Evolutionary conservation across 192 early-diverging fungal species (phyloP).

Genomic region (Diversispora eburnea): DNA sequence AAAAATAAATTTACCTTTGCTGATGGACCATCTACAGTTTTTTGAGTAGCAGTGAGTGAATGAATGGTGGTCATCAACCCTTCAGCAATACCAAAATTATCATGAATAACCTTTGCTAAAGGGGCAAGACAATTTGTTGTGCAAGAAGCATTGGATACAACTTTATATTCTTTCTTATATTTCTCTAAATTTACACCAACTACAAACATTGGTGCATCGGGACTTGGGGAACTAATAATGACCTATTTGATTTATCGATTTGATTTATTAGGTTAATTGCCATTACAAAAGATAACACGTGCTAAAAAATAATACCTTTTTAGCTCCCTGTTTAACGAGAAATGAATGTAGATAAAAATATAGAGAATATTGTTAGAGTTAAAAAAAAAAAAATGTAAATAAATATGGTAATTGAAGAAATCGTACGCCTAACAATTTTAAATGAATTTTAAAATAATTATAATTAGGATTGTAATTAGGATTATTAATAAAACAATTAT

Average conservation of each 20-base stretch:
- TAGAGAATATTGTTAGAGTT: too few species aligned
- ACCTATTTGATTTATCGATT: slow-evolving; percentile 59
- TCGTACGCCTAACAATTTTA: not conserved
- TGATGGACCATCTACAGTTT: slow-evolving; percentile 98
- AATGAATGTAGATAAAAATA: too few species aligned
- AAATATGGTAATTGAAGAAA: too few species aligned
- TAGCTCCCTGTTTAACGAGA: not conserved
- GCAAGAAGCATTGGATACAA: slow-evolving; percentile 98
- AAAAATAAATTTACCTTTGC: slow-evolving; percentile 50
- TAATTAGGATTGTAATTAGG: not conserved
- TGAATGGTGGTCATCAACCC: slow-evolving; percentile 98
- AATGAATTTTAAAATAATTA: not conserved
- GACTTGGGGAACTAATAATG: slow-evolving; percentile 94
- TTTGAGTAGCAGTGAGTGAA: slow-evolving; percentile 98
- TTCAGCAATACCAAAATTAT: slow-evolving; percentile 93
- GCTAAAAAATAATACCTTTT: not conserved
- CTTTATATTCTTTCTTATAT: slow-evolving; percentile 80
- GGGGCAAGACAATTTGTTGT: slow-evolving; percentile 99
- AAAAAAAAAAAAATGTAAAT: too few species aligned
- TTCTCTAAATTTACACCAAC: slow-evolving; percentile 93
- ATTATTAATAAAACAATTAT: not conserved
- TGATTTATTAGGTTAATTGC: not conserved
- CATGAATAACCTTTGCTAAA: slow-evolving; percentile 93
- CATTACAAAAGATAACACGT: not conserved
- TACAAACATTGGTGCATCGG: slow-evolving; percentile 97